Evolutionary conservation across 164 flowering plant genomes (phyloP).

Genomic region (Liriodendron chinense): DNA sequence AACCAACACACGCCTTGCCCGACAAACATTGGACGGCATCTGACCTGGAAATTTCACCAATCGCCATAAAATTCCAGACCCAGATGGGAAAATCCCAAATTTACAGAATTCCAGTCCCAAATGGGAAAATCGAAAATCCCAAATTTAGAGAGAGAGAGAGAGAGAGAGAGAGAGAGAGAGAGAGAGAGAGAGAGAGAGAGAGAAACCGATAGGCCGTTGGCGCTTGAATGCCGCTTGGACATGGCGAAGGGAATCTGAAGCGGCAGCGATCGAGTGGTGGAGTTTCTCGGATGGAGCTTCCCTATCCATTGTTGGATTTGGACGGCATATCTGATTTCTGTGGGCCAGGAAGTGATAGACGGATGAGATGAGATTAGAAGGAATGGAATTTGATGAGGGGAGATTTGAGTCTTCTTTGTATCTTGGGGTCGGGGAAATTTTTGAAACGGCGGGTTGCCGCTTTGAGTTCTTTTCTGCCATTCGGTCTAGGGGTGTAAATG

Average conservation of each 20-base stretch:
- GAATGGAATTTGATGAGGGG: background rate
- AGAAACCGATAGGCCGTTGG: conserved; percentile 63
- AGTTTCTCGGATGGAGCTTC: conserved; percentile 41
- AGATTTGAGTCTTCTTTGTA: background rate
- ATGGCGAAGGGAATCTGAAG: conserved; percentile 57
- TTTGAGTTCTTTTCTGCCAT: too few species aligned
- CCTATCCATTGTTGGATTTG: conserved; percentile 52
- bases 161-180: background rate
- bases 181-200: background rate
- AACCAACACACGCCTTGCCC: conserved; percentile 55
- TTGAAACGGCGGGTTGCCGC: background rate
- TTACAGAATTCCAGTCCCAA: background rate
- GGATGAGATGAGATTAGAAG: background rate
- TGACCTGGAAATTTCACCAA: conserved; percentile 30
- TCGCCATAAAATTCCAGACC: too few species aligned
- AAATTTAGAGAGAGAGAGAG: background rate
- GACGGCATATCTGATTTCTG: conserved; percentile 46
- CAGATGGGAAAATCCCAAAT: background rate
- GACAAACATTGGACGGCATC: conserved; percentile 40
- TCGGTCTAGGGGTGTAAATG: too few species aligned
- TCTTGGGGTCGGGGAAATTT: background rate
- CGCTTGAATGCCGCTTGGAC: conserved; percentile 89
- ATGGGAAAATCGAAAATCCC: conserved; percentile 1
- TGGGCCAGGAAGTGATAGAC: background rate
- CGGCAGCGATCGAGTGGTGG: conserved; percentile 32